Conservation (phyloP, 2,329 filamentous ascomycete species). For the Uncinocarpus reesii region DNA sequence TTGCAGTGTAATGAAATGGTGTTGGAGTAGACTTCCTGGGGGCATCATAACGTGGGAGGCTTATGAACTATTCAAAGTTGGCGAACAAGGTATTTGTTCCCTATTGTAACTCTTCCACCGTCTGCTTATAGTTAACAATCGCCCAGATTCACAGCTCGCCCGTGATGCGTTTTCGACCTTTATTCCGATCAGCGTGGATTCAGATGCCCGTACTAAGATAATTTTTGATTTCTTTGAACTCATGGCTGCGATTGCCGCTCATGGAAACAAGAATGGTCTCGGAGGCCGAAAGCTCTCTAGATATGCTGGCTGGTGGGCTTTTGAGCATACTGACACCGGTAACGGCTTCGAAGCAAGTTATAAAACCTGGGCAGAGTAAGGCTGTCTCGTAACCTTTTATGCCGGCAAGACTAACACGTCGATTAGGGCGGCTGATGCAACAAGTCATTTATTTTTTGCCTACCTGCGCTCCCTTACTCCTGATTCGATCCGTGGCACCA, state of each 20-base stretch:
- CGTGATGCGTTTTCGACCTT: slow-evolving; percentile 93
- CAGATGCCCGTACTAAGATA: slow-evolving; percentile 71
- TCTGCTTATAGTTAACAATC: slow-evolving; percentile 12
- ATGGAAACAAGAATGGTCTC: slow-evolving; percentile 86
- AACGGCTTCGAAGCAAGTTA: slow-evolving; percentile 94
- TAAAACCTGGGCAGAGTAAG: slow-evolving; percentile 70
- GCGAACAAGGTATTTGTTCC: slow-evolving; percentile 57
- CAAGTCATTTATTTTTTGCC: slow-evolving; percentile 94
- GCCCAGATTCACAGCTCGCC: slow-evolving; percentile 75
- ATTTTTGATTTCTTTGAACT: slow-evolving; percentile 97
- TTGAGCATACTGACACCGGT: slow-evolving; percentile 76
- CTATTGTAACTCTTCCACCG: slow-evolving; percentile 18
- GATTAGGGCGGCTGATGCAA: slow-evolving; percentile 76
- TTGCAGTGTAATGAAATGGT: slow-evolving; percentile 94
- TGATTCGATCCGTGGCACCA: slow-evolving; percentile 56
- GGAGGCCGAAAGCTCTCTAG: slow-evolving; percentile 87
- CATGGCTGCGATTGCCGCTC: slow-evolving; percentile 77
- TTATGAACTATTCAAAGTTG: slow-evolving; percentile 90
- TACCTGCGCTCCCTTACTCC: slow-evolving; percentile 85
- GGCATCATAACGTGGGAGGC: slow-evolving; percentile 95
- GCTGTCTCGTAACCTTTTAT: not conserved
- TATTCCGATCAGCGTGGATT: slow-evolving; percentile 86
- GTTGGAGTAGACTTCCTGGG: slow-evolving; percentile 83
- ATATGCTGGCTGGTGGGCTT: slow-evolving; percentile 97
- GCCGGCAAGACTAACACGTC: slow-evolving; percentile 13